Evolutionary conservation across 2,329 filamentous ascomycete genomes (phyloP), one percentile per base, ranked within the genome.

Genomic region (Aphanoascus verrucosus): DNA sequence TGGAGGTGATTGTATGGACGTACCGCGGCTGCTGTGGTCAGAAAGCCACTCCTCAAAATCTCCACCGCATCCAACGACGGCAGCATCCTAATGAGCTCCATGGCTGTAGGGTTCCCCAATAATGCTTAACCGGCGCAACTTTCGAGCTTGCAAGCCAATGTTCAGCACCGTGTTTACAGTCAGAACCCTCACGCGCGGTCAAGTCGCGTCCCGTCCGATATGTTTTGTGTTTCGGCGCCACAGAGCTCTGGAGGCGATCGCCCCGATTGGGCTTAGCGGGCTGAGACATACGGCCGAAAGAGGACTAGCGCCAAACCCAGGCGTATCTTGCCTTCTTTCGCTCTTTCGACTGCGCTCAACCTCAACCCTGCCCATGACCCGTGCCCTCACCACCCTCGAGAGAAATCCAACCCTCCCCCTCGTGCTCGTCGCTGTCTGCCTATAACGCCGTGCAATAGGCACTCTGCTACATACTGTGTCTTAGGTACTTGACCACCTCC

Each of bases 281-380:
- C 32, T 9, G 14, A 52, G 50, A 38, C 42, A 45, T 41, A 19
- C 43, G 45, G 31, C 50, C 50, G 28, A 40, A 52, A 52, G 32
- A 28, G 46, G 38, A 11, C 50, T 52, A 52, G 50, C 50, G 50
- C 50, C 42, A 52, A 52, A 52, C 50, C 34, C 32, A 52, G 42
- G 35, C 50, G 50, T 42, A 52, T 52, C 34, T 46, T 52, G 41
- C 41, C 50, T 45, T 52, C 34, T 17, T n/a, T 38, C 40, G 40
- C 49, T 45, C 12, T 45, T 34, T 44, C 19, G 42, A 28, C 48
- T 17, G 28, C 34, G 50, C 34, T 52, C 50, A 38, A 52, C 41
- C 37, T 28, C 50, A 43, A 43, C 48, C 37, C n/a, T 34, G 23
- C 38, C 2, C 4, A 32, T 28, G 23, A 41, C 45, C 15, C 17